Conservation (phyloP, 345 rosid genomes). For the Rhodamnia rubescens region DNA sequence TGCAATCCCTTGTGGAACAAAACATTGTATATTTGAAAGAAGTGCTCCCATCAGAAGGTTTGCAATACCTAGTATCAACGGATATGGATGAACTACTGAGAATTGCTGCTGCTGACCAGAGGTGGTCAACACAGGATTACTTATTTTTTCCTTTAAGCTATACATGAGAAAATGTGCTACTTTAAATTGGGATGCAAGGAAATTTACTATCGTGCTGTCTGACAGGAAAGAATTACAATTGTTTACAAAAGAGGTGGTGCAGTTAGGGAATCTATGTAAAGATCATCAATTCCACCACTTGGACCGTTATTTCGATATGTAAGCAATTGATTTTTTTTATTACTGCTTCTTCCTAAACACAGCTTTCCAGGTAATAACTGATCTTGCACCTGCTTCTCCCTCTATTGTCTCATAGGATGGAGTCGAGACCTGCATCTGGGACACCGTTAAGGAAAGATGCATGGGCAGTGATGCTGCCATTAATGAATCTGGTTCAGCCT, state of each 20-base stretch:
- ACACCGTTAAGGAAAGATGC: constrained; percentile 57
- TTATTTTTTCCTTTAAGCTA: neutral
- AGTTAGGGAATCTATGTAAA: constrained; percentile 90
- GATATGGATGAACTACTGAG: constrained; percentile 80
- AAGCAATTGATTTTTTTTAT: constrained; percentile 15
- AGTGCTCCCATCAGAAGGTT: constrained; percentile 81
- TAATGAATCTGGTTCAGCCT: constrained; percentile 60
- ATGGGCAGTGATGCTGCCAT: constrained; percentile 42
- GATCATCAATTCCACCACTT: constrained; percentile 85
- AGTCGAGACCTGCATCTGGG: constrained; percentile 48
- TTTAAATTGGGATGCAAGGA: neutral
- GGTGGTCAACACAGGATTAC: constrained; percentile 14
- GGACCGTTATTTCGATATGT: constrained; percentile 78
- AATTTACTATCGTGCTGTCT: neutral
- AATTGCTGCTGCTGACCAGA: constrained; percentile 81
- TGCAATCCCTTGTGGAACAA: constrained; percentile 75
- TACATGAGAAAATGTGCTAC: neutral
- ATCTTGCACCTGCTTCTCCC: neutral
- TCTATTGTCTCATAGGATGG: constrained; percentile 38
- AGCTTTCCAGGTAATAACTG: neutral
- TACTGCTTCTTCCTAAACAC: neutral
- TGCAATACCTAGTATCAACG: constrained; percentile 63
- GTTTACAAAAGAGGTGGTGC: constrained; percentile 84
- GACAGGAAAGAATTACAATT: constrained; percentile 74
- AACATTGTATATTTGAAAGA: constrained; percentile 56